Evolutionary conservation across 108 stramenopile species (phyloP).

Genomic region (Cyclotella distinguenda): DNA sequence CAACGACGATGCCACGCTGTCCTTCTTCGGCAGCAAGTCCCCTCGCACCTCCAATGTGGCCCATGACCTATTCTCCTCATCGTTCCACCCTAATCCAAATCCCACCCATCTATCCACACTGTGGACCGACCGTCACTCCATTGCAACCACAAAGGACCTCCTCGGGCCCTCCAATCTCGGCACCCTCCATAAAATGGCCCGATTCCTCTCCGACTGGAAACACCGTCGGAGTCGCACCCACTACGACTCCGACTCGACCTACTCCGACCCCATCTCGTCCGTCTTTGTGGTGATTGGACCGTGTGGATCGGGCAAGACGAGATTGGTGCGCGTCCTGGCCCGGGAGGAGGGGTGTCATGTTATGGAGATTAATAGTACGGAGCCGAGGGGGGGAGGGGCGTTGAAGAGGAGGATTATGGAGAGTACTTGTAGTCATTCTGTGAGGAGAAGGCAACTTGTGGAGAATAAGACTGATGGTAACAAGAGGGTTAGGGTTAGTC

Average conservation of each 20-base stretch:
- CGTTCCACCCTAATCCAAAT: background rate
- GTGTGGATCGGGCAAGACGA: conserved; percentile 64
- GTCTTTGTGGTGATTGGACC: conserved; percentile 73
- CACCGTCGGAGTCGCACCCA: conserved; percentile 58
- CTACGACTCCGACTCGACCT: conserved; percentile 22
- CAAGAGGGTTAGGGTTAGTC: too few species aligned
- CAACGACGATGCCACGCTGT: background rate
- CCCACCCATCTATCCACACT: conserved; percentile 9
- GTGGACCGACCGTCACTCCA: conserved; percentile 54
- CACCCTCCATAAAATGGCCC: conserved; percentile 30
- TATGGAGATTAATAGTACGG: conserved; percentile 76
- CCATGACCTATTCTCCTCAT: background rate
- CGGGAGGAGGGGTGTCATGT: conserved; percentile 55
- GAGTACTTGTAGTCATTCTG: conserved; percentile 76
- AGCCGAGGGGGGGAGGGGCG: conserved; percentile 50
- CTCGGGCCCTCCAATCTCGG: conserved; percentile 39
- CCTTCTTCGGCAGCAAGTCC: background rate
- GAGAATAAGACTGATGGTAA: background rate
- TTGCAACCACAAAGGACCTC: conserved; percentile 45
- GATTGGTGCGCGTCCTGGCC: conserved; percentile 71
- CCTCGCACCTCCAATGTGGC: background rate
- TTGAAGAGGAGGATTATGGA: conserved; percentile 72
- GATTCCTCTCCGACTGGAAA: conserved; percentile 71
- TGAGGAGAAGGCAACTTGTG: conserved; percentile 22
- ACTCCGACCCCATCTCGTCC: background rate